Evolutionary conservation across 2,329 filamentous ascomycete genomes (phyloP), one percentile per base, ranked within the genome.

Genomic region (Curvularia hawaiiensis): DNA sequence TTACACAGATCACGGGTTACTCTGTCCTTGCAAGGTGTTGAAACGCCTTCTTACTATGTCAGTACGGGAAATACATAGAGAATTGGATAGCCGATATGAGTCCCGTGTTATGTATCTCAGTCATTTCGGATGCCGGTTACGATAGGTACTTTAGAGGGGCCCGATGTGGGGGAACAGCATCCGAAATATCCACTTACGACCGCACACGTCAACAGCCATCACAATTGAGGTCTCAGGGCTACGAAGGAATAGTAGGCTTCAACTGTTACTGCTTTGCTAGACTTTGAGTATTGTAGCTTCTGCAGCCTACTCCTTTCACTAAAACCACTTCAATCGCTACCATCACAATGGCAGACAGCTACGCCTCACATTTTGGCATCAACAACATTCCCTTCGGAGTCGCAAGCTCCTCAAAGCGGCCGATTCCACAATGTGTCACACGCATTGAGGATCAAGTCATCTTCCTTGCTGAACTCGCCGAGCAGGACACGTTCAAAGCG

Each of bases 381-480:
- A 68, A 66, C 58, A 74, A 73, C 59, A 70, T 74, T 33, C 70
- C 70, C 4, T 74, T 70, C 24, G 71, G 71, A 14, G 66, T 74
- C 30, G 71, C 68, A 20, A 68, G 61, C 50, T 73, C 70, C 0
- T 26, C 57, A 2, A 63, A 40, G 39, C 61, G 62, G 31, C 31
- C 65, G 22, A 35, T 58, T 3, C 80, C 78, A 31, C 78, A 80
- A 56, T 79, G 79, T 44, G 84, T 76, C 1, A 86, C 84, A 0
- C 78, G 84, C 39, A 70, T 85, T 11, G 71, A 76, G 10, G 78
- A 86, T 51, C 73, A 74, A 5, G 80, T 86, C 0, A 73, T 87
- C 33, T 86, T 85, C 61, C 77, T 88, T 0, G 73, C 74, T 1
- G 78, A 78, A 5, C 68, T 85, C 16, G 71, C 75, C 18, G 58